Percentiles rank a stretch among this genome's conserved stretches.
Evolutionary conservation across 2,329 filamentous ascomycete species (phyloP).

Genomic region (Scytalidium lignicola): DNA sequence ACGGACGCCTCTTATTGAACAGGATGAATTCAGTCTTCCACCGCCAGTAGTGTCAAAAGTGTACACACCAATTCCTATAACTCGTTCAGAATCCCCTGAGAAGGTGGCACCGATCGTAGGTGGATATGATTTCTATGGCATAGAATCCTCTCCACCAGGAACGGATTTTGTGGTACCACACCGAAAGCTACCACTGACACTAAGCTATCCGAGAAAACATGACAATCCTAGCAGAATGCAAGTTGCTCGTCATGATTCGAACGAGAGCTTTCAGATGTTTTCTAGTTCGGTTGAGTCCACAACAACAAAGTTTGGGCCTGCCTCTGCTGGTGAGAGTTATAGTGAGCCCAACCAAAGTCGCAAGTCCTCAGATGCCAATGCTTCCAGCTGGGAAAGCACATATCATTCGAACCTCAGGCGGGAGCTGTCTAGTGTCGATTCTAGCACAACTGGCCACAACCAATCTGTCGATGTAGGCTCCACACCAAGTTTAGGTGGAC

Average conservation of each 20-base stretch:
- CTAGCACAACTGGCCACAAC: conserved; percentile 9
- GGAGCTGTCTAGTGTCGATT: conserved; percentile 20
- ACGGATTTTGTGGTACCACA: conserved; percentile 46
- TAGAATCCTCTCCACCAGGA: conserved; percentile 45
- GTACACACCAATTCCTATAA: conserved; percentile 22
- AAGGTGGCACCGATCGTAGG: conserved; percentile 32
- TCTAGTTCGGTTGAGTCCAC: conserved; percentile 48
- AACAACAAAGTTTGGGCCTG: conserved; percentile 32
- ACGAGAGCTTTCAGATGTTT: conserved; percentile 56
- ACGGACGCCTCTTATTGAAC: conserved; percentile 24
- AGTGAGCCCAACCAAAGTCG: conserved; percentile 4
- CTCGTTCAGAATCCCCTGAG: conserved; percentile 13
- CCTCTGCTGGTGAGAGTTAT: conserved; percentile 28
- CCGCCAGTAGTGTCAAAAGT: conserved; percentile 11
- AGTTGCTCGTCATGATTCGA: conserved; percentile 48
- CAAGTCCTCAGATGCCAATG: conserved; percentile 17
- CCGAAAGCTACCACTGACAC: conserved; percentile 32
- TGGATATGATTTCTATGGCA: conserved; percentile 62
- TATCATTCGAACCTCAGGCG: conserved; percentile 7
- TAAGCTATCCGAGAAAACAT: conserved; percentile 24
- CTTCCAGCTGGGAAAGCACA: conserved; percentile 26
- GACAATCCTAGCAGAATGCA: conserved; percentile 15
- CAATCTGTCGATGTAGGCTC: conserved; percentile 12
- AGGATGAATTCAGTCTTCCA: conserved; percentile 23
- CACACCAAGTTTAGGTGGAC: conserved; percentile 7